Evolutionary conservation across 768 basidiomycete genomes (phyloP).

Genomic region (Boletus rex-veris): DNA sequence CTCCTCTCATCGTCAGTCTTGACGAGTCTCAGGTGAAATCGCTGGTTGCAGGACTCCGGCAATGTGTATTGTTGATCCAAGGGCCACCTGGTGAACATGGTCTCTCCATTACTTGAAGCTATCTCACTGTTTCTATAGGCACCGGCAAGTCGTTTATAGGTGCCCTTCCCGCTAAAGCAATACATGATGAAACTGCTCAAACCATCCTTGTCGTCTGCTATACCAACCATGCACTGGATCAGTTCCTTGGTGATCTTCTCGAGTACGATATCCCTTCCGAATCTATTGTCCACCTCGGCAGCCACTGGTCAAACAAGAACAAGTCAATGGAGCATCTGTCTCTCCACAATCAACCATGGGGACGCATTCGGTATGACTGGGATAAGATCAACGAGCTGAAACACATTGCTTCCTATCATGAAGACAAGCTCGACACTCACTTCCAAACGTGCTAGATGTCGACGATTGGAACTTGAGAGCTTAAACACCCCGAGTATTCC

Average conservation of each 20-base stretch:
- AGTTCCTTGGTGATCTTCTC: constrained; percentile 60
- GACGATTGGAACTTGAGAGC: constrained; percentile 37
- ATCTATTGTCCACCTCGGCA: constrained; percentile 54
- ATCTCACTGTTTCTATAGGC: constrained; percentile 36
- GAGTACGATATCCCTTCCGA: constrained; percentile 49
- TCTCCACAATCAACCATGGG: constrained; percentile 28
- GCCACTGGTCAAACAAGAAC: constrained; percentile 43
- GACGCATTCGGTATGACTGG: not conserved
- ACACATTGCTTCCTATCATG: constrained; percentile 36
- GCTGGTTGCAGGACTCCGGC: constrained; percentile 49
- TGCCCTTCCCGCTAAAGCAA: constrained; percentile 54
- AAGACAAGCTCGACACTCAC: constrained; percentile 17
- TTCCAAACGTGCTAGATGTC: constrained; percentile 15
- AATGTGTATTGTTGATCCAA: constrained; percentile 59
- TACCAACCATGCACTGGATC: constrained; percentile 72
- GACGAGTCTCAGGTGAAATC: constrained; percentile 48
- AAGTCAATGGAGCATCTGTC: constrained; percentile 41
- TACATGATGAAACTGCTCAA: constrained; percentile 44
- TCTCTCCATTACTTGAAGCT: not conserved
- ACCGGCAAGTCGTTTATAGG: constrained; percentile 76
- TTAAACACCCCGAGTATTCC: constrained; percentile 40
- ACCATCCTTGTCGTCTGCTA: constrained; percentile 66
- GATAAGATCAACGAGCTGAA: constrained; percentile 16
- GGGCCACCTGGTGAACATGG: constrained; percentile 58
- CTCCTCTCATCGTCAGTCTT: constrained; percentile 48